Conservation (phyloP, 164 flowering plant species). For the Liriodendron chinense region DNA sequence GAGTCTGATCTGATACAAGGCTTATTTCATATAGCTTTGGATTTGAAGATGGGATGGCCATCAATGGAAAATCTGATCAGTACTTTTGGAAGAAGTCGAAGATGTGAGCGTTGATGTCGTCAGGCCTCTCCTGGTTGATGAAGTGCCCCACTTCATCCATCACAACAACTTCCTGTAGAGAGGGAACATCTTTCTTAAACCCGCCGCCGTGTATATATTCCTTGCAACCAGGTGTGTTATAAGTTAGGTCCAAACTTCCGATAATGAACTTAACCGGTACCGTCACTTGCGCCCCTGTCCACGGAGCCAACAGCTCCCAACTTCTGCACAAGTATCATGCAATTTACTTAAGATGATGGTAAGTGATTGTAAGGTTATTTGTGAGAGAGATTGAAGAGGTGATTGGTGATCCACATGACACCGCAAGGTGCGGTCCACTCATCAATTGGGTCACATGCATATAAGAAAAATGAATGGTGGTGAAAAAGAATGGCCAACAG, state of each 20-base stretch:
- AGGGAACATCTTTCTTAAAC: slow-evolving; percentile 25
- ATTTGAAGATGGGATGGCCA: too few species aligned
- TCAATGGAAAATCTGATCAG: neutral
- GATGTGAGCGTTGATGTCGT: slow-evolving; percentile 33
- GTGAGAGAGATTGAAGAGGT: neutral
- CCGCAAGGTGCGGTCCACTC: too few species aligned
- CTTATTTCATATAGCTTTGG: too few species aligned
- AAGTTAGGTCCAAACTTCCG: slow-evolving; percentile 42
- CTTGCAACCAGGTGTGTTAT: slow-evolving; percentile 23
- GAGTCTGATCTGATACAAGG: too few species aligned
- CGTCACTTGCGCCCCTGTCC: slow-evolving; percentile 42
- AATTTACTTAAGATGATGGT: slow-evolving; percentile 23
- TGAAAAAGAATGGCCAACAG: too few species aligned
- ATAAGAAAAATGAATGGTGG: too few species aligned
- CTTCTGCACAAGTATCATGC: slow-evolving; percentile 34
- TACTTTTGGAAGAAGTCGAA: slow-evolving; percentile 33
- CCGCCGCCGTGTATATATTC: slow-evolving; percentile 29
- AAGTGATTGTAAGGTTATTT: slow-evolving; percentile 7
- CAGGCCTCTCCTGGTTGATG: slow-evolving; percentile 37
- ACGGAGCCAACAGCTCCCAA: slow-evolving; percentile 53
- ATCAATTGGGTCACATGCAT: too few species aligned
- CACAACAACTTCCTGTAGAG: slow-evolving; percentile 35
- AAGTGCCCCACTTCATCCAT: slow-evolving; percentile 43
- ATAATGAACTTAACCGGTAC: slow-evolving; percentile 44
- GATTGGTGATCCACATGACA: neutral